Evolutionary conservation across 2,329 filamentous ascomycete genomes (phyloP).

Genomic region (Diaporthe capsici): DNA sequence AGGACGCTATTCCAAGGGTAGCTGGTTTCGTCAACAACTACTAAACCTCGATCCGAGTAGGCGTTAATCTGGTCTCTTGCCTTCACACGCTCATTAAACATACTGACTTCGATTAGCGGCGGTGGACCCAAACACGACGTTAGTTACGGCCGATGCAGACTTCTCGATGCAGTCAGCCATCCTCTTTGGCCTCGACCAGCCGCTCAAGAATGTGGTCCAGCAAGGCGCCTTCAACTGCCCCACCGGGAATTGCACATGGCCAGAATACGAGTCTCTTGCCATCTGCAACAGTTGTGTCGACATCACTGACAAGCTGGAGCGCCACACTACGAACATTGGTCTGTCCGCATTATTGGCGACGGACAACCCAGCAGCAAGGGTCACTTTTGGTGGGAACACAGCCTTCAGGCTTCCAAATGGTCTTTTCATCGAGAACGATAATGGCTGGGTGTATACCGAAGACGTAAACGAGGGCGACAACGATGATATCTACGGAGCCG

Average conservation of each 20-base stretch:
- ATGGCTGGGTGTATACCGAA: constrained; percentile 21
- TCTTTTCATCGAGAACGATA: constrained; percentile 30
- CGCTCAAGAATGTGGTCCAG: constrained; percentile 6
- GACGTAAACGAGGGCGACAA: neutral
- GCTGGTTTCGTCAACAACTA: neutral
- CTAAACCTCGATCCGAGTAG: neutral
- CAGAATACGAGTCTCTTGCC: constrained; percentile 22
- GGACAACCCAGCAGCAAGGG: neutral
- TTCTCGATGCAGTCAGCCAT: constrained; percentile 36
- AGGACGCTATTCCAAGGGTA: constrained; percentile 23
- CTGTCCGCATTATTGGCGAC: neutral
- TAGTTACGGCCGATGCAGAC: constrained; percentile 7
- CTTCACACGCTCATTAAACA: neutral
- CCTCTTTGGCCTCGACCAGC: constrained; percentile 27
- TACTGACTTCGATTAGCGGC: neutral
- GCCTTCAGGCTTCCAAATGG: constrained; percentile 33
- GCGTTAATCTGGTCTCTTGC: neutral
- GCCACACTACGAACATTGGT: constrained; percentile 2
- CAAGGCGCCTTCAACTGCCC: constrained; percentile 27
- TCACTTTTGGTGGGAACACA: neutral
- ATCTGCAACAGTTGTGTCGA: constrained; percentile 32
- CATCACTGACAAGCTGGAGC: constrained; percentile 2
- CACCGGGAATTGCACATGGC: constrained; percentile 35
- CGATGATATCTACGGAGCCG: neutral
- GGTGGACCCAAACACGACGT: neutral